Evolutionary conservation across 306 rosid genomes (phyloP).

Genomic region (Pueraria montana): DNA sequence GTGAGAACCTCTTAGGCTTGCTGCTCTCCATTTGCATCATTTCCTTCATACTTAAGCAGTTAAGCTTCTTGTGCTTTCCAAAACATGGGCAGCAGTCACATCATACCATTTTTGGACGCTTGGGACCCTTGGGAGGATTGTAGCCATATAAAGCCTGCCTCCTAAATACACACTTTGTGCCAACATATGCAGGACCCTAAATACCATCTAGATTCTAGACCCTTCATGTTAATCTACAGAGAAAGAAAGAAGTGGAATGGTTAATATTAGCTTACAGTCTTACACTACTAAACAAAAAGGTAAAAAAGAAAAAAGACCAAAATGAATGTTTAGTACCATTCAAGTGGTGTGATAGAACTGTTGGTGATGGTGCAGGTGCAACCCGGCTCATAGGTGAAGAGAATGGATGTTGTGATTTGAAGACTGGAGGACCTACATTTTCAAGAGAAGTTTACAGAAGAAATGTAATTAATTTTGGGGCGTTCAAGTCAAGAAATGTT

Average conservation of each 20-base stretch:
- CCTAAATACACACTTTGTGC: conserved; percentile 96
- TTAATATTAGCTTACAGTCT: background rate
- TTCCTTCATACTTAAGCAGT: conserved; percentile 67
- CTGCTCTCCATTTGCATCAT: conserved; percentile 72
- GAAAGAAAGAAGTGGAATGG: conserved; percentile 43
- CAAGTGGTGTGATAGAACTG: conserved; percentile 47
- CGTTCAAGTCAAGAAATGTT: conserved; percentile 30
- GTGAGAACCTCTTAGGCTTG: conserved; percentile 64
- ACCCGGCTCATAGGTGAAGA: conserved; percentile 55
- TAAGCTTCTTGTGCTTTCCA: conserved; percentile 84
- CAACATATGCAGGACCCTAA: conserved; percentile 97
- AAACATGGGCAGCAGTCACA: conserved; percentile 96
- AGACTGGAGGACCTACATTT: conserved; percentile 58
- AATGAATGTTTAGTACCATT: conserved; percentile 58
- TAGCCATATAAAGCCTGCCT: conserved; percentile 96
- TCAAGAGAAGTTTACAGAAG: conserved; percentile 19
- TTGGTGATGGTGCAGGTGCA: conserved; percentile 57
- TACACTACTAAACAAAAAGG: conserved; percentile 1
- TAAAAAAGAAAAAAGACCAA: conserved; percentile 9
- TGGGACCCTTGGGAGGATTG: conserved; percentile 88
- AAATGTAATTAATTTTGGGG: conserved; percentile 10
- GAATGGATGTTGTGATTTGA: conserved; percentile 55
- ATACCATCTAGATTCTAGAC: conserved; percentile 96
- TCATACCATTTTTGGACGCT: conserved; percentile 95
- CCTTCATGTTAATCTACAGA: conserved; percentile 94